Conservation (phyloP, 305 asterid species). For the Fraxinus angustifolia region DNA sequence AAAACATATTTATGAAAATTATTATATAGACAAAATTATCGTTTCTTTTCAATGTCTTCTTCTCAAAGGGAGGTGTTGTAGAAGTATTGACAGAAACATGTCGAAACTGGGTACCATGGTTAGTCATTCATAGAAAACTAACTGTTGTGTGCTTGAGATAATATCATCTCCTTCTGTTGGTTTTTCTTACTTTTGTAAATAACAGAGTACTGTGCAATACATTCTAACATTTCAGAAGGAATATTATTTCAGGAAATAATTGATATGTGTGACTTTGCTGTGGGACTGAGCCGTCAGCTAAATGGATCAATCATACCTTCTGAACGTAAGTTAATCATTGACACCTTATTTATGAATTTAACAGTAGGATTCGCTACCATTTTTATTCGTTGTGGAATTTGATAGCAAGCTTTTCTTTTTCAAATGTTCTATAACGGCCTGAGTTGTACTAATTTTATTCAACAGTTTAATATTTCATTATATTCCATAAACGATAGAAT, state of each 20-base stretch:
- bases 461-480: background rate
- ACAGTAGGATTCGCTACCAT: background rate
- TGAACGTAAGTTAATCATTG: conserved; percentile 60
- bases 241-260: conserved; percentile 72
- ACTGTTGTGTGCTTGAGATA: background rate
- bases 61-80: background rate
- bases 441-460: background rate
- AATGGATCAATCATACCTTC: conserved; percentile 96
- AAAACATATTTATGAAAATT: background rate
- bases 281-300: conserved; percentile 97
- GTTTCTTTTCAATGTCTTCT: background rate
- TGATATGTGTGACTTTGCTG: conserved; percentile 98
- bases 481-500: background rate
- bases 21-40: background rate
- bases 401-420: background rate
- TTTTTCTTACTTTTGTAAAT: conserved; percentile 5
- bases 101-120: background rate
- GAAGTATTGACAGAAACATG: background rate
- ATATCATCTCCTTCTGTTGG: background rate
- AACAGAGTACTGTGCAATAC: conserved; percentile 8
- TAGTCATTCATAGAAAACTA: background rate
- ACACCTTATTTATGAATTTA: background rate
- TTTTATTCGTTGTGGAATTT: background rate
- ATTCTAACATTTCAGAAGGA: conserved; percentile 19
- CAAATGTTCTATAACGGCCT: background rate